Conservation (phyloP, 257 asterid species). For the Leonotis leonurus region DNA sequence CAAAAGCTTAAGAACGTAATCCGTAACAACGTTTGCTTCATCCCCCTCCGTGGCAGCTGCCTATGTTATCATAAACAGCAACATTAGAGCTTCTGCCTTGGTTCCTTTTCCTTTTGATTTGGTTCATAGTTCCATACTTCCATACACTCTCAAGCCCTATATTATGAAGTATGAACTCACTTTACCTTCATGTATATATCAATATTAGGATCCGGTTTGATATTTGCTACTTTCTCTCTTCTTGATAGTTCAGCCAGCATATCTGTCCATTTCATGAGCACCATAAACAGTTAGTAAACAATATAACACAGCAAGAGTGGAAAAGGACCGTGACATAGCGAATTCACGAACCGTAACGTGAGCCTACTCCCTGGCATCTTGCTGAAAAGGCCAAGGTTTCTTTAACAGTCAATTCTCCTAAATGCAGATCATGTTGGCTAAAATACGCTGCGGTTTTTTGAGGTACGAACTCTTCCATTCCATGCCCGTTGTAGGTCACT, state of each 20-base stretch:
- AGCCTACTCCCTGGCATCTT: constrained; percentile 73
- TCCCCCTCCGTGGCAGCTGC: constrained; percentile 40
- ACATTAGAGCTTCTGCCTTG: neutral
- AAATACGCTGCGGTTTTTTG: constrained; percentile 59
- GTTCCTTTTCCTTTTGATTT: neutral
- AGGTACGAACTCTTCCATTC: constrained; percentile 52
- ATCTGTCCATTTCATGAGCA: constrained; percentile 26
- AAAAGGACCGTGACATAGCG: neutral
- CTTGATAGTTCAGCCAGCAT: constrained; percentile 46
- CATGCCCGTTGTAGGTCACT: constrained; percentile 61
- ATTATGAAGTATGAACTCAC: neutral
- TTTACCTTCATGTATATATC: constrained; percentile 44
- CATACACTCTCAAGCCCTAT: neutral
- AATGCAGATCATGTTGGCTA: constrained; percentile 63
- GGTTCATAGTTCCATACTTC: neutral
- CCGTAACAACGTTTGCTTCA: constrained; percentile 31
- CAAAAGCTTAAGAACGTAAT: constrained; percentile 31
- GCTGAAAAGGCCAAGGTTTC: constrained; percentile 71
- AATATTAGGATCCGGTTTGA: constrained; percentile 39
- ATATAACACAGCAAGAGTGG: neutral
- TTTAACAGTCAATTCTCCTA: constrained; percentile 68
- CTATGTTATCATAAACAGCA: constrained; percentile 2
- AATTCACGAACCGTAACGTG: constrained; percentile 49
- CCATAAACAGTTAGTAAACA: neutral
- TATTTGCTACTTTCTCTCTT: constrained; percentile 38